Evolutionary conservation across 768 basidiomycete species (phyloP).

Genomic region (Hortiboletus campestris): DNA sequence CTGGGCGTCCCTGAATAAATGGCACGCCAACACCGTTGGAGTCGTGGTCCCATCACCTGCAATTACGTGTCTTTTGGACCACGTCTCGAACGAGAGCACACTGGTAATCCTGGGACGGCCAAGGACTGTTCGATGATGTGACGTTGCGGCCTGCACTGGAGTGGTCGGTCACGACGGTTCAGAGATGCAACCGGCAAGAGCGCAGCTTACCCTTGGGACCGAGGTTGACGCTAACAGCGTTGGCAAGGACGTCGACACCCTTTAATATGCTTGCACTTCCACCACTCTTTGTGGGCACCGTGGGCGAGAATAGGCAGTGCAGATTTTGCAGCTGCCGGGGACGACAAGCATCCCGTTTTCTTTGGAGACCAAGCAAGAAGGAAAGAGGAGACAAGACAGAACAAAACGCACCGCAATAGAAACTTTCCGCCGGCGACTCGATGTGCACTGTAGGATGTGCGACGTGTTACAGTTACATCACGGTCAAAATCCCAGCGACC

Average conservation of each 20-base stretch:
- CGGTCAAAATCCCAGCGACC: too few relatives aligned
- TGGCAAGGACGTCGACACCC: slow-evolving; percentile 95
- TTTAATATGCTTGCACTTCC: slow-evolving; percentile 80
- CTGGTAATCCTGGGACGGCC: slow-evolving; percentile 96
- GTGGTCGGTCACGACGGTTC: slow-evolving; percentile 10
- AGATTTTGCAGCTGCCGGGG: slow-evolving; percentile 65
- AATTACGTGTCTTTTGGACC: slow-evolving; percentile 80
- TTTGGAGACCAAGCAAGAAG: slow-evolving; percentile 10
- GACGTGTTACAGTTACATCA: too few relatives aligned
- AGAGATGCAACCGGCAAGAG: neutral
- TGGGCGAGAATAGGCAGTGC: slow-evolving; percentile 56
- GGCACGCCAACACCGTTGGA: slow-evolving; percentile 93
- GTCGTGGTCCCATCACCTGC: slow-evolving; percentile 99
- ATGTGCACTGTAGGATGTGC: too few relatives aligned
- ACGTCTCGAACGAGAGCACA: slow-evolving; percentile 90
- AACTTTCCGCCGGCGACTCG: too few relatives aligned
- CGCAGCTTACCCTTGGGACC: slow-evolving; percentile 76
- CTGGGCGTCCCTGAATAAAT: slow-evolving; percentile 98
- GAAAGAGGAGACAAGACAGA: neutral
- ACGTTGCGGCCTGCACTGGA: slow-evolving; percentile 78
- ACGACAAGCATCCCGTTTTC: slow-evolving; percentile 63
- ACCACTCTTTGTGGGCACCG: slow-evolving; percentile 89
- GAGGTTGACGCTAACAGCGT: slow-evolving; percentile 94
- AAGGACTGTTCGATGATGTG: slow-evolving; percentile 93
- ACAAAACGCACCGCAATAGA: too few relatives aligned